Evolutionary conservation across 768 basidiomycete genomes (phyloP).

Genomic region (Suillus spraguei): DNA sequence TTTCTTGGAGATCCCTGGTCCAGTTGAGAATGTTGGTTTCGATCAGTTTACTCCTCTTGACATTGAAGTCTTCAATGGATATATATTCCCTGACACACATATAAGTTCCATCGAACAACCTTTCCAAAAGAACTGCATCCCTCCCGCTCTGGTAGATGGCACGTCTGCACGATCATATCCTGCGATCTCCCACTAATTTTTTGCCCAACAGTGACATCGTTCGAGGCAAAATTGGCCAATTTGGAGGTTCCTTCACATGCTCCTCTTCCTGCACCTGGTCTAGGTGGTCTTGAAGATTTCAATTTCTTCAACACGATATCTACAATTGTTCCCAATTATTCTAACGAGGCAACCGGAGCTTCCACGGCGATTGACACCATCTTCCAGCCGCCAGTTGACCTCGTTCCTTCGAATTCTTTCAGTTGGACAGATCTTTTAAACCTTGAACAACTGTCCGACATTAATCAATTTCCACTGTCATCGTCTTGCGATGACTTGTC

Average conservation of each 20-base stretch:
- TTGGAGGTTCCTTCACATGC: background rate
- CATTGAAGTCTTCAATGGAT: conserved; percentile 35
- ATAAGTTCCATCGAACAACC: background rate
- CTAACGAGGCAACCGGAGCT: background rate
- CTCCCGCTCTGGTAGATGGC: conserved; percentile 9
- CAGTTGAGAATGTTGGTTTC: conserved; percentile 23
- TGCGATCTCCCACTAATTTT: background rate
- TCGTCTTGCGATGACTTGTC: conserved; percentile 2
- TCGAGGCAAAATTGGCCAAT: background rate
- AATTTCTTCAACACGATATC: background rate
- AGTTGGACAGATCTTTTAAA: background rate
- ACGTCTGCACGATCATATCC: background rate
- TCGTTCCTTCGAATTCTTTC: background rate
- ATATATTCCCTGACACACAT: conserved; percentile 19
- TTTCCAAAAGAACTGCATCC: rapidly evolving
- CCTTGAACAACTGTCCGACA: background rate
- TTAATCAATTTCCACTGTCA: background rate
- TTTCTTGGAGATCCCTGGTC: conserved; percentile 32
- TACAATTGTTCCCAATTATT: background rate
- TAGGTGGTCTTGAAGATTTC: background rate
- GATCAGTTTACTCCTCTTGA: conserved; percentile 32
- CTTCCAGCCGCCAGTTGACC: background rate
- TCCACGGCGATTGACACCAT: background rate
- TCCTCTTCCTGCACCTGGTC: background rate
- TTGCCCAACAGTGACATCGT: background rate